Conservation (phyloP, 768 basidiomycete genomes). For the Lactarius hatsudake region DNA sequence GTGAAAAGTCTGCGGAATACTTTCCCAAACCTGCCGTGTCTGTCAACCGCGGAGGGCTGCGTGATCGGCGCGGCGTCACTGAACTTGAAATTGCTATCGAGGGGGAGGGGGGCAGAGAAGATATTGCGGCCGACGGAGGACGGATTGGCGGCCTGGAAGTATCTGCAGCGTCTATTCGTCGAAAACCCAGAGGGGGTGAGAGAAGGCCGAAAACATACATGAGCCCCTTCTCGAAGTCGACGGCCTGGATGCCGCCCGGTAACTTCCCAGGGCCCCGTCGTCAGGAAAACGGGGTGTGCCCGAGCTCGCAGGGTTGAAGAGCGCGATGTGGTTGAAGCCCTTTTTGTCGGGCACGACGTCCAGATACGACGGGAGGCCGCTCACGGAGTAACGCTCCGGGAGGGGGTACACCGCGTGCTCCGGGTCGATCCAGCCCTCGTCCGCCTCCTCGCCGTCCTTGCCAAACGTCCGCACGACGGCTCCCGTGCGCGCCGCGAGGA, state of each 20-base stretch:
- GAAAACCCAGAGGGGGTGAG: not conserved
- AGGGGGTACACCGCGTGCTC: constrained; percentile 62
- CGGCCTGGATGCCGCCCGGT: constrained; percentile 64
- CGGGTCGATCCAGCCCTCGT: constrained; percentile 92
- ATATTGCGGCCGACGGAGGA: constrained; percentile 81
- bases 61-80: constrained; percentile 30
- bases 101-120: constrained; percentile 74
- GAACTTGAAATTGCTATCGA: constrained; percentile 33
- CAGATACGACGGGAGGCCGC: constrained; percentile 67
- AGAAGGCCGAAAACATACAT: constrained; percentile 53
- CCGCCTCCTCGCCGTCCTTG: constrained; percentile 78
- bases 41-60: constrained; percentile 49
- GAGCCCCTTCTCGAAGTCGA: constrained; percentile 62
- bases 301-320: constrained; percentile 77
- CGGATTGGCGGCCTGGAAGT: constrained; percentile 84
- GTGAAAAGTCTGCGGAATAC: constrained; percentile 75
- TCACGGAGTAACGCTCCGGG: constrained; percentile 42
- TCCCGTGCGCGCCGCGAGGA: constrained; percentile 37
- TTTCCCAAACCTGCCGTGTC: constrained; percentile 51
- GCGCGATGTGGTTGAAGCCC: constrained; percentile 90
- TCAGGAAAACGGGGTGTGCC: constrained; percentile 79
- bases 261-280: constrained; percentile 89
- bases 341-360: constrained; percentile 81
- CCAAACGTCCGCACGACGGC: constrained; percentile 75
- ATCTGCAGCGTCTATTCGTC: constrained; percentile 45